Percentiles rank a stretch among this genome's conserved stretches.
Evolutionary conservation across 371 early-diverging fungal species (phyloP).

Genomic region (Mortierella polycephala): DNA sequence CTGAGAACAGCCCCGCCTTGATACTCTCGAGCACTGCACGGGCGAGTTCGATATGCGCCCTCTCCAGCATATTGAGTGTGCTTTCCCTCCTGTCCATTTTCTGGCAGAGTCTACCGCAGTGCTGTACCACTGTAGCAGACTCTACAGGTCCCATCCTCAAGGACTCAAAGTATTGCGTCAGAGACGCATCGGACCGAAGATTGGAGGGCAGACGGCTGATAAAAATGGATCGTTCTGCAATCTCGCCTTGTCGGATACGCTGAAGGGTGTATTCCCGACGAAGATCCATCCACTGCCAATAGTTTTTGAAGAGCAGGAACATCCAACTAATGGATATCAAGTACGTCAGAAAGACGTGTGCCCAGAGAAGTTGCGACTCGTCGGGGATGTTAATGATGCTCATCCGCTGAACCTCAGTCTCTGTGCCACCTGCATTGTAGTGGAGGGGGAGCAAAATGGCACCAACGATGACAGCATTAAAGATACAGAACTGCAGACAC

Average conservation of each 20-base stretch:
- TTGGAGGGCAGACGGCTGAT: constrained; percentile 57
- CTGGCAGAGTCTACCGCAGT: constrained; percentile 44
- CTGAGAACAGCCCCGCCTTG: constrained; percentile 17
- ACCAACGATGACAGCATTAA: constrained; percentile 60
- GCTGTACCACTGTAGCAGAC: constrained; percentile 57
- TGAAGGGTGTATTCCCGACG: constrained; percentile 56
- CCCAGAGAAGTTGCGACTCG: constrained; percentile 58
- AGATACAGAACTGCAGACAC: constrained; percentile 66
- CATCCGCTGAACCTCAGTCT: constrained; percentile 45
- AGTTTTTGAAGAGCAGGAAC: constrained; percentile 67
- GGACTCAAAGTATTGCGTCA: constrained; percentile 58
- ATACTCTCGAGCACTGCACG: constrained; percentile 44
- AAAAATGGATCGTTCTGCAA: constrained; percentile 56
- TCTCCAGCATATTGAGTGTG: constrained; percentile 55
- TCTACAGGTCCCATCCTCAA: constrained; percentile 61
- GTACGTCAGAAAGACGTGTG: constrained; percentile 61
- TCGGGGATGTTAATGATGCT: constrained; percentile 62
- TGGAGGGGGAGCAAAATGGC: constrained; percentile 65
- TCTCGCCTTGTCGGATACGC: constrained; percentile 53
- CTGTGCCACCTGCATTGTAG: constrained; percentile 45
- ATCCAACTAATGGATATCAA: constrained; percentile 62
- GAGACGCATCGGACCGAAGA: constrained; percentile 55
- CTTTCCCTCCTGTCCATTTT: constrained; percentile 57
- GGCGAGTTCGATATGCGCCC: constrained; percentile 58
- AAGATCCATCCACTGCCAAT: constrained; percentile 65